Percentiles rank a stretch among this genome's conserved stretches.
Conservation (phyloP, 768 basidiomycete genomes). For the Suillus cothurnatus region DNA sequence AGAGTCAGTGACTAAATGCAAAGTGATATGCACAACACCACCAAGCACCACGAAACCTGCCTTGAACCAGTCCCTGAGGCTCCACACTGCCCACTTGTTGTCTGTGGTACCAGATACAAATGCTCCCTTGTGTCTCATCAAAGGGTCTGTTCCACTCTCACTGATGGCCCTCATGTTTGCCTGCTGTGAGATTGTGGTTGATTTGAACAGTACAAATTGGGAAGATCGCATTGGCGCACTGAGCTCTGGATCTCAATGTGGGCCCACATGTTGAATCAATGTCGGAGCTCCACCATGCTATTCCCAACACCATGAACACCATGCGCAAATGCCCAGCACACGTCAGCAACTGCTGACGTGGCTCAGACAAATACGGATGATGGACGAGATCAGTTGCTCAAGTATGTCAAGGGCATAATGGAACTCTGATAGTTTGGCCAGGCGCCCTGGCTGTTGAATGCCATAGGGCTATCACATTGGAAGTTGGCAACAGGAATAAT, state of each 20-base stretch:
- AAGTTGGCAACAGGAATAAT: conserved; percentile 79
- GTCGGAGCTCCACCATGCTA: too few relatives aligned
- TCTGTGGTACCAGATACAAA: conserved; percentile 51
- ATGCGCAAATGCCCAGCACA: too few relatives aligned
- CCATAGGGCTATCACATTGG: conserved; percentile 81
- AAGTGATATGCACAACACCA: conserved; percentile 36
- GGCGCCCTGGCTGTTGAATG: conserved; percentile 76
- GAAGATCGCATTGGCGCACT: neutral
- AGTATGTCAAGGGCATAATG: conserved; percentile 72
- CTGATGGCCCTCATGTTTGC: neutral
- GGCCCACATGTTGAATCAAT: too few relatives aligned
- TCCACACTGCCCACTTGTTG: conserved; percentile 50
- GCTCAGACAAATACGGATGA: too few relatives aligned
- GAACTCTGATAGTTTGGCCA: conserved; percentile 89
- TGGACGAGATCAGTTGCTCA: too few relatives aligned
- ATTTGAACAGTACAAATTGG: neutral
- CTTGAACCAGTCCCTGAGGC: conserved; percentile 56
- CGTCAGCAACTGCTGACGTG: too few relatives aligned
- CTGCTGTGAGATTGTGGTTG: too few relatives aligned
- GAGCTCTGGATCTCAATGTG: neutral
- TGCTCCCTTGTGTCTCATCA: conserved; percentile 37
- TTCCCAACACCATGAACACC: too few relatives aligned
- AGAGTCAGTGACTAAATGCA: neutral
- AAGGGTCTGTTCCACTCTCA: conserved; percentile 14
- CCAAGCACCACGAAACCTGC: conserved; percentile 81